phyloP scores from a whole-genome alignment of 2,329 filamentous ascomycete genomes.

The Parastagonospora avenae region DNA sequence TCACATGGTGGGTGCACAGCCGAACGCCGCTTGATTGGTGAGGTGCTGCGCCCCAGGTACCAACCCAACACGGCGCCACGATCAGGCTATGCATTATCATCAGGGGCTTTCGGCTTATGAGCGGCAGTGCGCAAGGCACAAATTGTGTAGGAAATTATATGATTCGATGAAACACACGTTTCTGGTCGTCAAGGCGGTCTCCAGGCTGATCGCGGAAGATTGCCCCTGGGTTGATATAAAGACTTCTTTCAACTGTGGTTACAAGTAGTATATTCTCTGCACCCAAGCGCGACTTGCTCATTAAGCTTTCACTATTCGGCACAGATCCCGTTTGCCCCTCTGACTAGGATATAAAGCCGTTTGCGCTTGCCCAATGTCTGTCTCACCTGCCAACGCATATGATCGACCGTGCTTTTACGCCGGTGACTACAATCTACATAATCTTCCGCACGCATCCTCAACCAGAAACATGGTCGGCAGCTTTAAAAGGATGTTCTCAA shows the following conservation, averaged over 20 bases:
- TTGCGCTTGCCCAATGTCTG: constrained; percentile 16
- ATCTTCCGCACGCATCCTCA: constrained; percentile 1
- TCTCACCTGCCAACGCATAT: constrained; percentile 9
- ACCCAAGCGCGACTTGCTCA: constrained; percentile 2
- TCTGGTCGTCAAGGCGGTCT: background rate
- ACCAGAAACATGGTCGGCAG: constrained; percentile 15
- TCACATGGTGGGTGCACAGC: background rate
- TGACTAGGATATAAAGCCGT: background rate
- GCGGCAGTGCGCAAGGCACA: background rate
- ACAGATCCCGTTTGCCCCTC: constrained; percentile 1
- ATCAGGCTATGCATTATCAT: background rate
- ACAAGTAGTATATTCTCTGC: background rate
- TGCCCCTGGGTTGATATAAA: background rate
- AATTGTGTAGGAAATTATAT: background rate
- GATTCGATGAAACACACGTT: background rate
- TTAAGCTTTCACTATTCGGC: background rate
- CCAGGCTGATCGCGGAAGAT: background rate
- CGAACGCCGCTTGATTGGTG: background rate
- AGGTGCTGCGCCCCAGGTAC: background rate
- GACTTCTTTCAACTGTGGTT: background rate
- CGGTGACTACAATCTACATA: constrained; percentile 1
- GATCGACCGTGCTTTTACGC: constrained; percentile 4
- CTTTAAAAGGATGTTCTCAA: constrained; percentile 21
- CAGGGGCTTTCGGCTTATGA: background rate
- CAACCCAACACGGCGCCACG: background rate